Percentiles rank a stretch among this genome's conserved stretches.
Evolutionary conservation across 2,329 filamentous ascomycete species (phyloP).

Genomic region (Trichoderma breve): DNA sequence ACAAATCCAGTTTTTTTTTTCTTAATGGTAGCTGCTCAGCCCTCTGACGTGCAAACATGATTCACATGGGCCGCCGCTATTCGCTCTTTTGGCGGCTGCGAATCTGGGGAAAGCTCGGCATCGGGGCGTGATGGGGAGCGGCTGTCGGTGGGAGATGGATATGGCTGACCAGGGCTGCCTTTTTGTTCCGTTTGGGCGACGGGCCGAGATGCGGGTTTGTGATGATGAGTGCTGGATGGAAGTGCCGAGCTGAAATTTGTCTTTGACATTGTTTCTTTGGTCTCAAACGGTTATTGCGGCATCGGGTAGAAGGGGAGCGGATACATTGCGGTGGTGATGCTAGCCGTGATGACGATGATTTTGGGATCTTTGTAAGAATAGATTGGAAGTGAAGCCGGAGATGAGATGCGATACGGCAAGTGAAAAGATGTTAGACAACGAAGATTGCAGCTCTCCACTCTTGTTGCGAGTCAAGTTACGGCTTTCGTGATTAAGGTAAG

Average conservation of each 20-base stretch:
- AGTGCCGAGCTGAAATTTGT: neutral
- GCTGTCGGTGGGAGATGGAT: constrained; percentile 1
- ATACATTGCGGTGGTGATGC: neutral
- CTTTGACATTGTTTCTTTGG: neutral
- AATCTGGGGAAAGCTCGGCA: constrained; percentile 17
- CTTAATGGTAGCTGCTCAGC: too few relatives aligned
- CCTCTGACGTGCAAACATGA: neutral
- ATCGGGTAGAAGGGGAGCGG: neutral
- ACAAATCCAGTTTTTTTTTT: neutral
- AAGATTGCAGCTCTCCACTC: neutral
- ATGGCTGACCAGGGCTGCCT: neutral
- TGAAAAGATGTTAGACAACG: neutral
- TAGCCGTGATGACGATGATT: neutral
- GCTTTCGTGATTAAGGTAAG: neutral
- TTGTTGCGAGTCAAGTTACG: neutral
- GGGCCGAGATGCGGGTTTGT: neutral
- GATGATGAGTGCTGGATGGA: neutral
- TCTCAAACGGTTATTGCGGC: neutral
- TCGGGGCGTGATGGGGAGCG: neutral
- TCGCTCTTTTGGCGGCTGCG: neutral
- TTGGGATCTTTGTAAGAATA: neutral
- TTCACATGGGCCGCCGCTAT: neutral
- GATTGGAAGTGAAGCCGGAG: neutral
- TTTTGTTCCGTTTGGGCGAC: neutral
- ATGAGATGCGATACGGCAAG: neutral